phyloP scores from a whole-genome alignment of 805 yeast species.

The Torulaspora microellipsoides region DNA sequence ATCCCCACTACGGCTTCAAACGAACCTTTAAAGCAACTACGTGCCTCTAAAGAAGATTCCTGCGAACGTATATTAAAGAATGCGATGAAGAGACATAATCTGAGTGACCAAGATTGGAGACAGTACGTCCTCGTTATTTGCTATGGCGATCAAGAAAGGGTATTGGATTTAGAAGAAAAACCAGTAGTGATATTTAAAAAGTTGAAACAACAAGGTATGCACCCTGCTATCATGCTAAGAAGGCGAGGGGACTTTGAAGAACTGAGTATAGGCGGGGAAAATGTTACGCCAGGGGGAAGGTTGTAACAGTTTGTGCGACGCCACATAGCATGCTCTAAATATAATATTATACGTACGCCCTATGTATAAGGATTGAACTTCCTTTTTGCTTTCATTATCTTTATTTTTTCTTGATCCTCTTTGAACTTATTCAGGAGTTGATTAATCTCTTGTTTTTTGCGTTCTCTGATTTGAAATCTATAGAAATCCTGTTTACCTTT shows the following conservation, averaged over 20 bases:
- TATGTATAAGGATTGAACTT: conserved; percentile 77
- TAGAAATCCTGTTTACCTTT: conserved; percentile 85
- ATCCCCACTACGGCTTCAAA: conserved; percentile 17
- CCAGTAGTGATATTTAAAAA: conserved; percentile 85
- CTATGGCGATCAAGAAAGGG: conserved; percentile 85
- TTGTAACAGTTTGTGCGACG: conserved; percentile 9
- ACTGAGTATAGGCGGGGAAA: conserved; percentile 16
- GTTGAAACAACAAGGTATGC: conserved; percentile 75
- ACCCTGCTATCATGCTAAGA: conserved; percentile 89
- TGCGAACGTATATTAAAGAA: conserved; percentile 83
- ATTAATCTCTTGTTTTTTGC: conserved; percentile 88
- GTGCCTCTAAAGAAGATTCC: conserved; percentile 88
- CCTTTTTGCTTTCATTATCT: conserved; percentile 70
- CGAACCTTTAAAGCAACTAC: conserved; percentile 76
- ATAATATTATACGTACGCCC: background rate
- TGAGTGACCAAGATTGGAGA: conserved; percentile 76
- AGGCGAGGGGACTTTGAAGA: conserved; percentile 58
- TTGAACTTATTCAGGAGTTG: conserved; percentile 78
- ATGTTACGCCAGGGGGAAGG: conserved; percentile 29
- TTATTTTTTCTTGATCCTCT: conserved; percentile 83
- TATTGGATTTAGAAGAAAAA: conserved; percentile 76
- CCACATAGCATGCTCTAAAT: too few relatives aligned
- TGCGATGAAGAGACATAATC: conserved; percentile 80
- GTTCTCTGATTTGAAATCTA: conserved; percentile 91
- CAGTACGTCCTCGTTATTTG: conserved; percentile 85